Percentiles rank a stretch among this genome's conserved stretches.
Conservation (phyloP, 352 stramenopile species). For the Globisporangium cederbergense region DNA sequence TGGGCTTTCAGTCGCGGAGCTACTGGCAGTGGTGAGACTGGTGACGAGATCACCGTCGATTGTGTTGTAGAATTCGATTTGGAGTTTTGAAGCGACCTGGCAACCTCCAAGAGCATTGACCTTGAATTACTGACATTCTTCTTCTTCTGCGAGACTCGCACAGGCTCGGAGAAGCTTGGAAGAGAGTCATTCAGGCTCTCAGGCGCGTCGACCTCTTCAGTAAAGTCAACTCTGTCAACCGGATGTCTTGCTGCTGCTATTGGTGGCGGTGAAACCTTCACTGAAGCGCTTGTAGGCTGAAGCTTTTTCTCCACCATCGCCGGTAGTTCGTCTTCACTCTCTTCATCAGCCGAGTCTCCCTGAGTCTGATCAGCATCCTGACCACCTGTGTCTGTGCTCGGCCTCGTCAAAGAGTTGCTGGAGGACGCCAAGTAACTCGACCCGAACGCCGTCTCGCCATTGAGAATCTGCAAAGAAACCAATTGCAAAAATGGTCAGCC, state of each 20-base stretch:
- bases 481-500: not conserved
- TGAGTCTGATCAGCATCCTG: not conserved
- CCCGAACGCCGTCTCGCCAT: constrained; percentile 47
- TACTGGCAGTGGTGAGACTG: not conserved
- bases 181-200: constrained; percentile 26
- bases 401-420: constrained; percentile 4
- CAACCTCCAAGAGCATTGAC: not conserved
- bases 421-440: constrained; percentile 42
- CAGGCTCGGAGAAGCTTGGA: constrained; percentile 29
- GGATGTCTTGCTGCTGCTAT: not conserved
- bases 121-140: not conserved
- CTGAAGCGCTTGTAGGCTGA: not conserved
- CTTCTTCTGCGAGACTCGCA: constrained; percentile 11
- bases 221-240: not conserved
- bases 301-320: constrained; percentile 47
- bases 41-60: not conserved
- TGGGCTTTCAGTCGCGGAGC: not conserved
- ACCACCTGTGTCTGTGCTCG: constrained; percentile 6
- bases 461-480: constrained; percentile 40
- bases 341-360: constrained; percentile 21
- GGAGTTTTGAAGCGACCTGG: not conserved
- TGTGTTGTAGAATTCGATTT: not conserved
- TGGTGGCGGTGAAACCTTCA: not conserved
- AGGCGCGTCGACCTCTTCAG: constrained; percentile 8
- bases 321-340: constrained; percentile 45